Percentiles rank a stretch among this genome's conserved stretches.
Conservation (phyloP, 768 basidiomycete genomes). For the Guyanaporus albipodus region DNA sequence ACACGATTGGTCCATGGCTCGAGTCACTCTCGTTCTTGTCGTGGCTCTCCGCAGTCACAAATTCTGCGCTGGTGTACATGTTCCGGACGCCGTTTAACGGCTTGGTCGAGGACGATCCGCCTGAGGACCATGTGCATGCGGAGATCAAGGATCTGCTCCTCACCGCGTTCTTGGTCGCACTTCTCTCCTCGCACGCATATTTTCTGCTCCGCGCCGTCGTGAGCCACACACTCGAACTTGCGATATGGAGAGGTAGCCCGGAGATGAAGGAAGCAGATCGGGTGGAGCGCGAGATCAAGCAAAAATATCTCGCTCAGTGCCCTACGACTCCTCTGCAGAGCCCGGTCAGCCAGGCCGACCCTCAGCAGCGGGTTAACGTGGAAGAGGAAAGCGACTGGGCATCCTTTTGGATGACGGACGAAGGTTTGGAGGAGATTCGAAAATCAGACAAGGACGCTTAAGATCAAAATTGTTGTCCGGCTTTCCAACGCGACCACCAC, state of each 20-base stretch:
- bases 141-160: slow-evolving; percentile 51
- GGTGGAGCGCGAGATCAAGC: slow-evolving; percentile 53
- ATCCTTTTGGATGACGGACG: slow-evolving; percentile 68
- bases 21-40: slow-evolving; percentile 82
- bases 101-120: not conserved
- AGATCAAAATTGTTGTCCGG: not conserved
- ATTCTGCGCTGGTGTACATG: slow-evolving; percentile 87
- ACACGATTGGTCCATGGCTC: slow-evolving; percentile 94
- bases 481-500: not conserved
- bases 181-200: slow-evolving; percentile 86
- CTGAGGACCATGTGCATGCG: slow-evolving; percentile 20
- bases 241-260: slow-evolving; percentile 71
- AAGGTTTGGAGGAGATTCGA: slow-evolving; percentile 69
- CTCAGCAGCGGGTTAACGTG: not conserved
- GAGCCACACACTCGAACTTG: slow-evolving; percentile 64
- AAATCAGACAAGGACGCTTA: slow-evolving; percentile 60
- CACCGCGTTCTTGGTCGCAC: slow-evolving; percentile 67
- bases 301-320: slow-evolving; percentile 33
- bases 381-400: slow-evolving; percentile 27
- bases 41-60: slow-evolving; percentile 86
- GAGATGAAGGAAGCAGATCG: slow-evolving; percentile 59
- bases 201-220: slow-evolving; percentile 59
- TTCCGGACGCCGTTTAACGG: slow-evolving; percentile 53
- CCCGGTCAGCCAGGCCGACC: not conserved
- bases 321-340: slow-evolving; percentile 5